Percentiles rank a stretch among this genome's conserved stretches.
Evolutionary conservation across 306 rosid species (phyloP).

Genomic region (Vigna radiata): DNA sequence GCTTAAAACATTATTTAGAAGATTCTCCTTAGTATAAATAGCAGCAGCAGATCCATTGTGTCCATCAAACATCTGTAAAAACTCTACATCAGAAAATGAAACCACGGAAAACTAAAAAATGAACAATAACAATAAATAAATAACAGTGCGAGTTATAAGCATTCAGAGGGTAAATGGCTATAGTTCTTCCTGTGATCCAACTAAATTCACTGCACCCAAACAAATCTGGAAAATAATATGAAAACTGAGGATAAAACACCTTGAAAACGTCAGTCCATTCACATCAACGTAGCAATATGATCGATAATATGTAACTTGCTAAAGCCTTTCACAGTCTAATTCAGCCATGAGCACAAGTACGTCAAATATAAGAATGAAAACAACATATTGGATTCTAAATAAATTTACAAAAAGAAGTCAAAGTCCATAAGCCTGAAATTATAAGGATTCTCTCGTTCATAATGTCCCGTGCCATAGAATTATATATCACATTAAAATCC

Average conservation of each 20-base stretch:
- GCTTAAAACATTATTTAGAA: slow-evolving; percentile 72
- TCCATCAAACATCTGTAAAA: slow-evolving; percentile 95
- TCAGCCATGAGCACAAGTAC: slow-evolving; percentile 20
- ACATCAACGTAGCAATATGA: slow-evolving; percentile 32
- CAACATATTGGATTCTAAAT: neutral
- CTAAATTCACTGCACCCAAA: slow-evolving; percentile 5
- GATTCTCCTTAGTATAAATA: slow-evolving; percentile 91
- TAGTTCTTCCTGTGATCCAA: slow-evolving; percentile 14
- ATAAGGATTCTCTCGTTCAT: slow-evolving; percentile 28
- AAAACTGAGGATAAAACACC: neutral
- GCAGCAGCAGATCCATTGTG: slow-evolving; percentile 99
- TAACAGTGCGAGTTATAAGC: neutral
- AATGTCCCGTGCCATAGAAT: neutral
- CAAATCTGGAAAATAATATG: slow-evolving; percentile 15
- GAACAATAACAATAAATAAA: neutral
- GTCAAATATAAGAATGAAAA: slow-evolving; percentile 29
- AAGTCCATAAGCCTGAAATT: slow-evolving; percentile 22
- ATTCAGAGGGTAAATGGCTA: slow-evolving; percentile 19
- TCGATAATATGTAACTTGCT: slow-evolving; percentile 6
- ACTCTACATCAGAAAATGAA: slow-evolving; percentile 46
- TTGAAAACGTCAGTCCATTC: neutral
- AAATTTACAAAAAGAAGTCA: slow-evolving; percentile 32
- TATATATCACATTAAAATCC: slow-evolving; percentile 9
- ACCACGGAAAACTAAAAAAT: neutral
- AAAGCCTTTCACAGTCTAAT: slow-evolving; percentile 21